These are phyloP conservation scores for Ophiorrhiza pumila DNA, from an alignment of 257 asterid genomes.

Conservation along the genomic window DNA sequence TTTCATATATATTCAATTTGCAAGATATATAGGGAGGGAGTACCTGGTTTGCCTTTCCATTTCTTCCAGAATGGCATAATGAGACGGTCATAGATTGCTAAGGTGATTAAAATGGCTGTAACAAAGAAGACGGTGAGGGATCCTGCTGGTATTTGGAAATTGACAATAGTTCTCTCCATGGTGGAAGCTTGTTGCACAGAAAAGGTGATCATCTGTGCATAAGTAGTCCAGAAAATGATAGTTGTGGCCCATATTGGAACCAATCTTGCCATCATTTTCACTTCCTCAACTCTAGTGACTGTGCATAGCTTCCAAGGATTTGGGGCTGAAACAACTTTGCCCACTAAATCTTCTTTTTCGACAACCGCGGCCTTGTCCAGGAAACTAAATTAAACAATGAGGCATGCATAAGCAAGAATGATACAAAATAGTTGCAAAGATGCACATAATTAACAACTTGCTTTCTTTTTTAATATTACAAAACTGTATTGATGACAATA, in stretches of 20 bases:
- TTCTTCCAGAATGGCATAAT: constrained; percentile 82
- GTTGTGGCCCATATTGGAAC: constrained; percentile 96
- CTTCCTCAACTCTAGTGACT: constrained; percentile 86
- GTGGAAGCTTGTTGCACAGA: constrained; percentile 91
- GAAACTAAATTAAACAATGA: constrained; percentile 31
- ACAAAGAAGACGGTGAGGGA: constrained; percentile 90
- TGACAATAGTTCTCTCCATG: constrained; percentile 62
- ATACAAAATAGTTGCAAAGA: neutral
- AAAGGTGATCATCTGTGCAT: constrained; percentile 93
- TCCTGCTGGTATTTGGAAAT: constrained; percentile 80
- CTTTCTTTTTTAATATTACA: neutral
- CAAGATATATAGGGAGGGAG: too few relatives aligned
- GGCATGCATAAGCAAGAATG: neutral
- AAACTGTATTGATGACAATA: neutral
- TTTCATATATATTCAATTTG: neutral
- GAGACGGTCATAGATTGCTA: constrained; percentile 64
- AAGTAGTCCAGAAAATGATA: constrained; percentile 86
- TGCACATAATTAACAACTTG: neutral
- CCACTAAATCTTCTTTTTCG: constrained; percentile 52
- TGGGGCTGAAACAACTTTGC: constrained; percentile 26
- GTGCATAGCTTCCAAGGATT: constrained; percentile 89
- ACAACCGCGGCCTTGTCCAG: constrained; percentile 88
- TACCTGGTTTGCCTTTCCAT: constrained; percentile 80
- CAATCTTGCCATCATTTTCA: constrained; percentile 76
- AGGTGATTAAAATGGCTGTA: constrained; percentile 62